phyloP scores from a whole-genome alignment of 371 early-diverging fungal species.

The Syncephalastrum monosporum region DNA sequence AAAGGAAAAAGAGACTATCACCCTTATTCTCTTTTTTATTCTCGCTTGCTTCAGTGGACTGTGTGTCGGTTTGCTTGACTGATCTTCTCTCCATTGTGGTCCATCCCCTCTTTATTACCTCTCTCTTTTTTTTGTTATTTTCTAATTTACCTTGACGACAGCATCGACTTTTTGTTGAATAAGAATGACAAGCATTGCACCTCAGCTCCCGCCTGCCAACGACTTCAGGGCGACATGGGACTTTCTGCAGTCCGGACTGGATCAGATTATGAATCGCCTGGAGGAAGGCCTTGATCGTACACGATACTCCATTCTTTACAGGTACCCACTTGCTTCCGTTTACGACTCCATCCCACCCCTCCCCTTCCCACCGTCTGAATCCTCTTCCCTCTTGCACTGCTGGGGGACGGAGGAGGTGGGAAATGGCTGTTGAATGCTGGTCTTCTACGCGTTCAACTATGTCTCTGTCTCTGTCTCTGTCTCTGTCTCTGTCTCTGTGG shows the following conservation, averaged over 20 bases:
- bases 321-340: conserved; percentile 46
- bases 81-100: background rate
- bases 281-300: conserved; percentile 73
- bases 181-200: background rate
- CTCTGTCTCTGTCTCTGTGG: too few relatives aligned
- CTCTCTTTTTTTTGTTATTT: background rate
- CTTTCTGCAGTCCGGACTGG: conserved; percentile 74
- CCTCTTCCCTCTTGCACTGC: background rate
- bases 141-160: background rate
- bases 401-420: too few relatives aligned
- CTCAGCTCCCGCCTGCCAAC: conserved; percentile 40
- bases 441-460: too few relatives aligned
- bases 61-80: background rate
- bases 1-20: too few relatives aligned
- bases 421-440: too few relatives aligned
- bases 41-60: too few relatives aligned
- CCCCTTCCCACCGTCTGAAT: too few relatives aligned
- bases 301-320: conserved; percentile 86
- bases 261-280: conserved; percentile 76
- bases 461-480: too few relatives aligned
- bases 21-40: too few relatives aligned
- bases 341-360: conserved; percentile 1
- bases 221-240: conserved; percentile 76
- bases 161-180: too few relatives aligned
- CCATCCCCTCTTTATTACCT: background rate